Base-by-base conservation (phyloP, 352 stramenopile species). In the Blastocystis sp. region DNA sequence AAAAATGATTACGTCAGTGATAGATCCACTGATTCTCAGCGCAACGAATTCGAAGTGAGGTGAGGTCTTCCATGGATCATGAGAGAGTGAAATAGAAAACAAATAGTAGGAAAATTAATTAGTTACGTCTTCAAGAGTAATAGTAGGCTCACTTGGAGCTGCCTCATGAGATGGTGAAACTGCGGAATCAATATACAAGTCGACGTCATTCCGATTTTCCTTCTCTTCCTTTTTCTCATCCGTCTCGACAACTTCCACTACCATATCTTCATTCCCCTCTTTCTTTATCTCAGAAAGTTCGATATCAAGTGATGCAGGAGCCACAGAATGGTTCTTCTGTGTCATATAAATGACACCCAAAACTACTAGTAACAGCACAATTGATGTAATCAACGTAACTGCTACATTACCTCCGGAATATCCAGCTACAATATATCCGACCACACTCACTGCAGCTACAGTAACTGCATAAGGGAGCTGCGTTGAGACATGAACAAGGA, bases 401-500 rank as follows among this genome's bases (percentile, higher is more conserved):
- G 1, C 33, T 13, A 42, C 24, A 30, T 68, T 84, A 19, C 6
- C 30, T 7, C 66, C 37, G 0, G 48, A 69, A n/a, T 42, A 84
- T 13, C 73, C 48, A 35, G 73, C 73, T 13, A 84, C 68, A 11
- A 84, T 33, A n/a, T 84, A 84, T 24, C 73, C 73, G 3, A 84
- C 17, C 35, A 66, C 27, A 44, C 73, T 68, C 6, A 84, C 44
- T 22, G n/a, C 73, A 24, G 73, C 44, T 7, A 51, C 53, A 6
- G 48, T 84, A 4, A 48, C 68, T 11, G 73, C 69, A n/a, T 95
- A 94, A 0, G 92, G 92, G 56, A 91, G 88, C 82, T 94, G 92
- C 6, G 92, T 94, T 42, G 75, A 90, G 0, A 93, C 91, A 69
- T 94, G 92, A 22, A 89, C 58, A 40, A 92, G 70, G 30, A 94